Evolutionary conservation across 495 filamentous ascomycete species (phyloP), one percentile per base, ranked within the genome.

Genomic region (Pyrenula massariospora): DNA sequence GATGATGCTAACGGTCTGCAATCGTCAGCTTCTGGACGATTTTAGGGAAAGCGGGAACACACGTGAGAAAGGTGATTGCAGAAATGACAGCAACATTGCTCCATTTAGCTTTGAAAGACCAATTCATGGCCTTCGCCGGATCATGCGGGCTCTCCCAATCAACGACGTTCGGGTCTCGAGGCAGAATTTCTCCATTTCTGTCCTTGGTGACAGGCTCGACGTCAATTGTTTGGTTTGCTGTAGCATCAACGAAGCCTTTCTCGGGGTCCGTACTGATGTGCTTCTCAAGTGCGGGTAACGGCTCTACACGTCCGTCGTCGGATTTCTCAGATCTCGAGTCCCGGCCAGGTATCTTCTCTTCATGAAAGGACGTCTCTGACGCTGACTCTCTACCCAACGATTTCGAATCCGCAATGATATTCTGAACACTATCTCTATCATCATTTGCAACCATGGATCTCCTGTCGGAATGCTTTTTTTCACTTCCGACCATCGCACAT

Each of bases 71-170:
- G 0, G 80, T 84, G 63, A 78, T 77, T 3, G 70, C 63, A 0
- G 77, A 75, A 22, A 79, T 75, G 22, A 77, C 72, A 25, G 77
- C 58, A 0, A 80, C 82, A 2, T 79, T 79, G 0, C 74, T 69
- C 86, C 86, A 90, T 68, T 87, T 87, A 52, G 73, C 71, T n/a
- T 58, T 63, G 2, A 60, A 66, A 0, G 73, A 56, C 83, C 83
- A 86, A 57, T 85, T 81, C 56, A 77, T 76, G 0, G 83, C 83
- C 49, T 84, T 42, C 31, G 5, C 15, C 5, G 31, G 31, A 42
- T 42, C 83, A 31, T 78, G 70, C 2, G 78, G 73, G 0, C 80
- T 73, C 23, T 77, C 68, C 81, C 79, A 85, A 15, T 42, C 31
- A 15, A 42, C 31, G 31, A 42, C 31, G 31, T 42, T 42, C 8